These are phyloP conservation scores for Chlorella variabilis DNA, from an alignment of 163 green algal species.

Conservation along the genomic window DNA sequence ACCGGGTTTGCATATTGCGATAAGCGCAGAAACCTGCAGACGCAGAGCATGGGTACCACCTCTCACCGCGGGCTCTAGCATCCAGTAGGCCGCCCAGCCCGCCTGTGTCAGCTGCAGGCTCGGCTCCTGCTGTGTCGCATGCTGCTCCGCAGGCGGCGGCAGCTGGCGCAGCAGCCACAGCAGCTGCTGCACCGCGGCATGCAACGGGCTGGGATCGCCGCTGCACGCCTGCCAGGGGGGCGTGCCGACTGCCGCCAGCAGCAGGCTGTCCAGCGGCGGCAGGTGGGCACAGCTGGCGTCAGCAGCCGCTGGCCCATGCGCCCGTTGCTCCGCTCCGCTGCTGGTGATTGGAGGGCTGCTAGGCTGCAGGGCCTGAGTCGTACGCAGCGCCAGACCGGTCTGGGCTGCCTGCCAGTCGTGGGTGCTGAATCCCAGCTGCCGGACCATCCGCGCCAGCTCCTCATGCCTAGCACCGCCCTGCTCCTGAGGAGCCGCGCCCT, in stretches of 20 bases:
- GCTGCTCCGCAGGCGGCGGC: background rate
- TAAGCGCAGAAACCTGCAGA: no score
- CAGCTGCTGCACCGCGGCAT: background rate
- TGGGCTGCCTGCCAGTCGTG: constrained; percentile 11
- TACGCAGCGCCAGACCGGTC: background rate
- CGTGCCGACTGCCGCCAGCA: background rate
- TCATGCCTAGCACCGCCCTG: background rate
- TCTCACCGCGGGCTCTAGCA: constrained; percentile 27
- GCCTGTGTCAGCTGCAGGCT: background rate
- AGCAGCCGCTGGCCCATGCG: no score
- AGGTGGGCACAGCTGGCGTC: no score
- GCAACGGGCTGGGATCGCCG: constrained; percentile 10
- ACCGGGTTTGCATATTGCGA: no score
- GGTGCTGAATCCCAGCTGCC: constrained; percentile 4
- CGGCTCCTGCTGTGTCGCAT: background rate
- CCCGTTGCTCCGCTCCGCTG: no score
- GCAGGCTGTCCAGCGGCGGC: constrained; percentile 4
- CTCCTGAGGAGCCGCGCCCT: no score
- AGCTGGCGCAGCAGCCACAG: constrained; percentile 11
- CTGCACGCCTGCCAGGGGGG: background rate
- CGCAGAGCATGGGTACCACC: no score
- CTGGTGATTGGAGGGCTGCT: background rate
- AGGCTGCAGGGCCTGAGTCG: background rate
- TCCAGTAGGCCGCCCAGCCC: constrained; percentile 18
- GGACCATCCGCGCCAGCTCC: background rate